Evolutionary conservation across 1,139 yeast species (phyloP).

Genomic region (Yamadazyma sp.): DNA sequence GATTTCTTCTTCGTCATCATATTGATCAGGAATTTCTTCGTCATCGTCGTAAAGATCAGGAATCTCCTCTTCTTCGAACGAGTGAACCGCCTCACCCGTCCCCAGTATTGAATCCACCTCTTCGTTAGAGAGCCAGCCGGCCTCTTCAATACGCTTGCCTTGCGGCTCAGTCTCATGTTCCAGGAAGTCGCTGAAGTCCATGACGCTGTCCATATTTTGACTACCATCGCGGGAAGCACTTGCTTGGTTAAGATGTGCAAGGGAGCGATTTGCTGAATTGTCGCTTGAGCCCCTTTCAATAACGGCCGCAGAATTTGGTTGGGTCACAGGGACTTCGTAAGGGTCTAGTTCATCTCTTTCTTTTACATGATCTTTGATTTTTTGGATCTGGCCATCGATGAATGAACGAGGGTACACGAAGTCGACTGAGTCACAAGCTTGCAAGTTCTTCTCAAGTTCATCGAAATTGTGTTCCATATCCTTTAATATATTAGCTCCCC

Average conservation of each 20-base stretch:
- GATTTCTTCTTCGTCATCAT: constrained; percentile 8
- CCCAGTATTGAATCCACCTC: no score
- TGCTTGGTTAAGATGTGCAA: no score
- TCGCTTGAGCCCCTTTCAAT: no score
- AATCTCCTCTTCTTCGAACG: constrained; percentile 8
- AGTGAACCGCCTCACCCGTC: no score
- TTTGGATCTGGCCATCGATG: constrained; percentile 18
- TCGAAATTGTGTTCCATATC: constrained; percentile 17
- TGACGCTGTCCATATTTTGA: no score
- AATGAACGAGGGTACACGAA: constrained; percentile 29
- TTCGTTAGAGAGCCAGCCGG: neutral
- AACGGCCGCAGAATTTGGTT: no score
- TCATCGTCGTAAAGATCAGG: constrained; percentile 10
- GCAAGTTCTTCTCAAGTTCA: constrained; percentile 22
- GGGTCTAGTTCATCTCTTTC: constrained; percentile 9
- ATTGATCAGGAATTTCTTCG: constrained; percentile 11
- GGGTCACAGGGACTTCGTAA: neutral
- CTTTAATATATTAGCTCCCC: constrained; percentile 12
- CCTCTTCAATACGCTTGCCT: no score
- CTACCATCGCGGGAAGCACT: no score
- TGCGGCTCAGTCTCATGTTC: constrained; percentile 2
- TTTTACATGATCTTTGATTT: constrained; percentile 6
- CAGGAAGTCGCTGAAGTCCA: no score
- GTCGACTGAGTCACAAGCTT: constrained; percentile 28
- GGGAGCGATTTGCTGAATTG: no score